Evolutionary conservation across 2,329 filamentous ascomycete species (phyloP), one percentile per base, ranked within the genome.

Genomic region (Colletotrichum sp.): DNA sequence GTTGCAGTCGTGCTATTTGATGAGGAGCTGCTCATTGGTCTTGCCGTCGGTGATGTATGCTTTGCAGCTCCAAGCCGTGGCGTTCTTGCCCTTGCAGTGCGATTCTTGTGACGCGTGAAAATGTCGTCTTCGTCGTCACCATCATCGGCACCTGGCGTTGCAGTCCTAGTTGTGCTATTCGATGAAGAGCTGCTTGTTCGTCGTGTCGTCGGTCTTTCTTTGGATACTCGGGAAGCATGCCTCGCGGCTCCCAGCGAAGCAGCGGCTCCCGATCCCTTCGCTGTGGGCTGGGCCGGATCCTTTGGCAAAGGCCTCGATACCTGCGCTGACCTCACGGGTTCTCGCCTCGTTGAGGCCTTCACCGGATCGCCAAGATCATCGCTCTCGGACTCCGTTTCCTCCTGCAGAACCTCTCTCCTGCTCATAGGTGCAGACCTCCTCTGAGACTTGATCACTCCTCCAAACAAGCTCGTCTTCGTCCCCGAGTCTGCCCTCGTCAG

Each of bases 1-100:
- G 24, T 63, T n/a, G 18, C 9, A 30, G 36, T 85, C 82, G 34
- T 85, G 81, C 0, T 82, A 79, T 16, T 84, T 80, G n/a, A 78
- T 32, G 63, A 75, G n/a, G 63, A 75, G 22, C 22, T 78, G 68
- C 63, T 44, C 28, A 57, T 6, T 8, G 12, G 64, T 36, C 12
- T 44, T 34, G 9, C 30, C 18, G 9, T 12, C n/a, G 32, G 7
- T 28, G 59, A 26, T 12, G 67, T 22, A 71, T 52, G 8, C 39
- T 26, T 65, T 10, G 16, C 10, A 7, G 30, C 62, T n/a, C 30
- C 22, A 6, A 15, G 7, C 24, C 6, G 30, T 22, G 18, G 36
- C 28, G 59, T 9, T 63, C 16, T 32, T 15, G n/a, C 18, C 8
- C 15, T 34, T 63, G 18, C n/a, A 22, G 34, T 71, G 26, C 77